Conservation (phyloP, 1,284 basidiomycete species). For the Mixia osmundae region DNA sequence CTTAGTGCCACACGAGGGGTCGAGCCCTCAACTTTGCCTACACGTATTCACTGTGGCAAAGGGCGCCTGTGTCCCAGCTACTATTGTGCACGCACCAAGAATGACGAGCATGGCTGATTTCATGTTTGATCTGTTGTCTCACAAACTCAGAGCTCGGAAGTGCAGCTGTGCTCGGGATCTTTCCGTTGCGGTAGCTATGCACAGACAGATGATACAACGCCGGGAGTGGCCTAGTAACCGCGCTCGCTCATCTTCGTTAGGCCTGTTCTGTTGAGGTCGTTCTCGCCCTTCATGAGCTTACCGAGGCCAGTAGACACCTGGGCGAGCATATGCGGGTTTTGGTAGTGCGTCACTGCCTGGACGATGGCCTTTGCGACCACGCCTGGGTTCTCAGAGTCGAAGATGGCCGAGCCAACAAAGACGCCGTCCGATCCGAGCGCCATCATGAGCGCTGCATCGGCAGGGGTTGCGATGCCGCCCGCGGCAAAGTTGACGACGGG, state of each 20-base stretch:
- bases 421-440: slow-evolving; percentile 91
- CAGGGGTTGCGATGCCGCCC: slow-evolving; percentile 87
- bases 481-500: slow-evolving; percentile 45
- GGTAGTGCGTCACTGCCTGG: slow-evolving; percentile 89
- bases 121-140: too few species aligned
- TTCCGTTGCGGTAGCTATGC: too few species aligned
- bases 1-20: too few species aligned
- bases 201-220: too few species aligned
- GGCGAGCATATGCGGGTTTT: slow-evolving; percentile 64
- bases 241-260: slow-evolving; percentile 8
- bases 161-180: too few species aligned
- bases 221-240: slow-evolving; percentile 6
- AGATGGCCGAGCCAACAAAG: slow-evolving; percentile 70
- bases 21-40: too few species aligned
- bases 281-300: slow-evolving; percentile 17
- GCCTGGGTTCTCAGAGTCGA: slow-evolving; percentile 77
- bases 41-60: too few species aligned
- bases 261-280: slow-evolving; percentile 7
- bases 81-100: too few species aligned
- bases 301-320: slow-evolving; percentile 28
- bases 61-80: too few species aligned
- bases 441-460: slow-evolving; percentile 98
- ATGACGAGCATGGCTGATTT: too few species aligned
- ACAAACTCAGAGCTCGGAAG: too few species aligned
- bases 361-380: slow-evolving; percentile 93